Evolutionary conservation across 139 green algal species (phyloP).

Genomic region (Chlorella sp.): DNA sequence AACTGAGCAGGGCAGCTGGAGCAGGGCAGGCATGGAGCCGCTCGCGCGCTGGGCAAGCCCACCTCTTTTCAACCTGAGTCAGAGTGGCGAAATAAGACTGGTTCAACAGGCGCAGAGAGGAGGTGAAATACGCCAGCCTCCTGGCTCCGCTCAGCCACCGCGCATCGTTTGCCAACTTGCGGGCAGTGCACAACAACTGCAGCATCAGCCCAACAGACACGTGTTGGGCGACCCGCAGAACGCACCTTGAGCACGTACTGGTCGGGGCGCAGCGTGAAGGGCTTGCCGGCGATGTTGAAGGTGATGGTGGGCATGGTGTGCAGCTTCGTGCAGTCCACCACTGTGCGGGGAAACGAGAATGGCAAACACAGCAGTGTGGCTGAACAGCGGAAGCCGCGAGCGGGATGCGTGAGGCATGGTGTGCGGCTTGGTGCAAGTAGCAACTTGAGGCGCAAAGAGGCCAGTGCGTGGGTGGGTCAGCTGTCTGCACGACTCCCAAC

Average conservation of each 20-base stretch:
- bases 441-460: constrained; percentile 8
- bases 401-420: not conserved
- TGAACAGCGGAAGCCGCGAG: not conserved
- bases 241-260: constrained; percentile 93
- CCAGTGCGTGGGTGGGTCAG: too few relatives aligned
- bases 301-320: constrained; percentile 78
- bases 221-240: too few relatives aligned
- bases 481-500: too few relatives aligned
- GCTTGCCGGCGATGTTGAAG: constrained; percentile 83
- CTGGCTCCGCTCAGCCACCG: too few relatives aligned
- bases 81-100: too few relatives aligned
- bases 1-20: not conserved
- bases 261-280: constrained; percentile 79
- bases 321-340: constrained; percentile 89
- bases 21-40: not conserved
- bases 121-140: too few relatives aligned
- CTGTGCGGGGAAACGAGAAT: constrained; percentile 49
- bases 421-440: not conserved
- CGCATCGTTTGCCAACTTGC: too few relatives aligned
- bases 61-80: too few relatives aligned
- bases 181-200: too few relatives aligned
- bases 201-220: too few relatives aligned
- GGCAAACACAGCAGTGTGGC: not conserved
- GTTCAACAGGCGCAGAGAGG: too few relatives aligned
- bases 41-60: too few relatives aligned